Conservation (phyloP, 2,329 filamentous ascomycete species). For the Ophiosphaerella korrae region DNA sequence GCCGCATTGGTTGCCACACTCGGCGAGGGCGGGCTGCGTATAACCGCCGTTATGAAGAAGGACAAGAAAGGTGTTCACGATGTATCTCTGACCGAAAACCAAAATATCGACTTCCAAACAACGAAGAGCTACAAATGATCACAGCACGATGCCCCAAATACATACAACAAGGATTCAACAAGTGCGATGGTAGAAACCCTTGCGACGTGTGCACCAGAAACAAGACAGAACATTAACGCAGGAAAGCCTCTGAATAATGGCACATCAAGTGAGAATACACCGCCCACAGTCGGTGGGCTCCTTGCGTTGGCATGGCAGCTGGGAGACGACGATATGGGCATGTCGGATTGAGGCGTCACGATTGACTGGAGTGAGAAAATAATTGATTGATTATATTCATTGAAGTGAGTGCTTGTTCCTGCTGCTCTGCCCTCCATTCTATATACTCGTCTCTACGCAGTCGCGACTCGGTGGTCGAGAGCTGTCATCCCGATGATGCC, state of each 20-base stretch:
- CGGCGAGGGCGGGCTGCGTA: conserved; percentile 23
- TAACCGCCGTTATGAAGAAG: conserved; percentile 11
- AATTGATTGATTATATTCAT: too few species aligned
- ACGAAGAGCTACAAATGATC: conserved; percentile 10
- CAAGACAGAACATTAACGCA: conserved; percentile 4
- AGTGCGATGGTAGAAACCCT: conserved; percentile 6
- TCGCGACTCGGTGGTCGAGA: too few species aligned
- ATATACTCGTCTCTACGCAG: too few species aligned
- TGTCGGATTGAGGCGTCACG: too few species aligned
- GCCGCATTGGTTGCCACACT: conserved; percentile 16
- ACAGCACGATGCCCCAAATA: conserved; percentile 21
- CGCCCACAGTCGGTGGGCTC: too few species aligned
- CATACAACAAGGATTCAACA: conserved; percentile 16
- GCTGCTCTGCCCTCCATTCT: too few species aligned
- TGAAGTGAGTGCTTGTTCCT: too few species aligned
- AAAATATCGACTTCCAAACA: conserved; percentile 13
- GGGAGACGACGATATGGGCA: too few species aligned
- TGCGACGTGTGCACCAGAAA: conserved; percentile 16
- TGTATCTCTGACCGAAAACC: conserved; percentile 12
- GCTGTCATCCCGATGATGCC: too few species aligned
- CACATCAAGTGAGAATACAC: background rate
- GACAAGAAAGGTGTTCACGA: conserved; percentile 8
- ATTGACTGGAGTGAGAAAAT: too few species aligned
- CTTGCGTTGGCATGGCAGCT: too few species aligned
- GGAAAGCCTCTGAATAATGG: background rate